Evolutionary conservation across 2,329 filamentous ascomycete genomes (phyloP), one percentile per base, ranked within the genome.

Genomic region (Penicillium crustosum): DNA sequence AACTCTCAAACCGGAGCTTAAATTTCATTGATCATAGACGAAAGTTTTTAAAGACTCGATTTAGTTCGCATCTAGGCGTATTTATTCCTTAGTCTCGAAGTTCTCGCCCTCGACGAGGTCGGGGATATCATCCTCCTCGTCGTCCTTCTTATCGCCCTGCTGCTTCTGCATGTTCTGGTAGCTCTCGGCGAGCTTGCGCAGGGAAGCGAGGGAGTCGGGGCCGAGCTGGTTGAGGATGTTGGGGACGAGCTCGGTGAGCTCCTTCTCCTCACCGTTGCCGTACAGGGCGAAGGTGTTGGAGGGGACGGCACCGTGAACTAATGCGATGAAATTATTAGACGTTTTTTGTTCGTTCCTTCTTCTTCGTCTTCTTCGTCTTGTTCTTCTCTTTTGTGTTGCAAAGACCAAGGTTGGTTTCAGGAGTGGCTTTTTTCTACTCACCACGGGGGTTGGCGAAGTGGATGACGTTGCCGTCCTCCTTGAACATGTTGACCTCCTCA

Each of bases 401-500:
- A 33, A 12, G 8, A 4, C 12, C 27, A 42, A 23, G 3, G 29
- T 25, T 13, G 27, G 21, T 19, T 13, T 19, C 42, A n/a, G 41
- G 42, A 27, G 27, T 29, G 49, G 31, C 15, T 6, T 31, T 6
- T 13, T 15, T 3, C 35, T 35, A 83, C 86, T 75, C 82, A 97
- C 94, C 94, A 86, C 97, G 97, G 71, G 94, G 94, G 75, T 91
- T 91, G 73, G 91, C 89, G 79, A 99, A 99, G 87, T 99, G 94
- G 76, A 99, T 97, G 79, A 99, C 94, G 80, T 99, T 99, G 80
- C 94, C 94, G 78, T 99, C 94, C 77, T 90, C 89, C 90, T 99
- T 99, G 89, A 99, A 99, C 94, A 99, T 99, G 89, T 99, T 99
- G 79, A 99, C 94, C 85, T 99, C 94, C 88, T 99, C 94, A 73